Conservation (phyloP, 305 asterid species). For the Solanum hybrid region DNA sequence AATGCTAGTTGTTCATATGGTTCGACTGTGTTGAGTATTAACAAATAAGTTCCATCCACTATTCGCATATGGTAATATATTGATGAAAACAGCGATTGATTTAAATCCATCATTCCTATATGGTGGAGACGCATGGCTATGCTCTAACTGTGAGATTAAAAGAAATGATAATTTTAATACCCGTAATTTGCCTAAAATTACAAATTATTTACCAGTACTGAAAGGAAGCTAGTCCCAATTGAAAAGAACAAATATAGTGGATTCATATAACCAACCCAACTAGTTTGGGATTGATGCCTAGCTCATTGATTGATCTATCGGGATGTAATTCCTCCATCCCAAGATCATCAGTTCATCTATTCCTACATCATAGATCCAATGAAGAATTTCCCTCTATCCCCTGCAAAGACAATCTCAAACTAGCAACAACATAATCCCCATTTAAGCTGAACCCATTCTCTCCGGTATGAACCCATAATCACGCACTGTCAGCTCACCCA, state of each 20-base stretch:
- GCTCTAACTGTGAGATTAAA: background rate
- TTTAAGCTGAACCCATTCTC: background rate
- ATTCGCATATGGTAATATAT: background rate
- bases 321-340: background rate
- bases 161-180: background rate
- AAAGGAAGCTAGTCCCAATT: background rate
- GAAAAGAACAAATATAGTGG: background rate
- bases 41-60: background rate
- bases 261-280: background rate
- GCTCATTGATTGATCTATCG: background rate
- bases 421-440: background rate
- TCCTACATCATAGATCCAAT: background rate
- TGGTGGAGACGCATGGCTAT: background rate
- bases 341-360: background rate
- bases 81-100: background rate
- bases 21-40: background rate
- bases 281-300: background rate
- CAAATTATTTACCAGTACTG: background rate
- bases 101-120: background rate
- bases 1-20: background rate
- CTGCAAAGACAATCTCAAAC: background rate
- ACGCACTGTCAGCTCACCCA: background rate
- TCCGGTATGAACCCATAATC: background rate
- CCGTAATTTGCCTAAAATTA: background rate
- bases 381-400: background rate